phyloP scores from a whole-genome alignment of 208 protist genomes.

The Lotmaria passim region DNA sequence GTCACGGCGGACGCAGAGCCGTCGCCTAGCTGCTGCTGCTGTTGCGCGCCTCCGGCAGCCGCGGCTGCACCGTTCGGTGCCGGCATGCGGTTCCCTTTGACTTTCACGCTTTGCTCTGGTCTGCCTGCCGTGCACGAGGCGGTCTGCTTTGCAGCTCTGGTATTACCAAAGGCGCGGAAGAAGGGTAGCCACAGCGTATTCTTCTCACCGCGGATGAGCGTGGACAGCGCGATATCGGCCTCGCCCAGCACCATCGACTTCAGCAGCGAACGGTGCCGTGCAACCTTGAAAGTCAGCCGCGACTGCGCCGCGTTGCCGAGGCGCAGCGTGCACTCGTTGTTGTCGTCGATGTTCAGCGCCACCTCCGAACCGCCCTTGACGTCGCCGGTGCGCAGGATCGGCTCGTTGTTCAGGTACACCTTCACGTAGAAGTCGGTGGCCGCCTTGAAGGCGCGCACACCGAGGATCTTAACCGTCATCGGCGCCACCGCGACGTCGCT shows the following conservation, averaged over 20 bases:
- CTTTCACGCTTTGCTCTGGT: slow-evolving; percentile 19
- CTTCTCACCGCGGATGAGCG: slow-evolving; percentile 59
- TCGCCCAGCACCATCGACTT: slow-evolving; percentile 45
- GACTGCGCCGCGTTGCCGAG: slow-evolving; percentile 54
- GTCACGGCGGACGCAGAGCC: background rate
- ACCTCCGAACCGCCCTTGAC: slow-evolving; percentile 36
- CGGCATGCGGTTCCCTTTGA: slow-evolving; percentile 38
- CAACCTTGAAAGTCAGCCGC: slow-evolving; percentile 61
- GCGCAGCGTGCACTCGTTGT: slow-evolving; percentile 65
- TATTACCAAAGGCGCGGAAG: slow-evolving; percentile 18
- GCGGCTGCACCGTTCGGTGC: background rate
- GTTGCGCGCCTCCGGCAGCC: background rate
- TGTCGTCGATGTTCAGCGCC: slow-evolving; percentile 57
- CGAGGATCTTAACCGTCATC: slow-evolving; percentile 73
- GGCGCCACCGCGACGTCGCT: slow-evolving; percentile 47
- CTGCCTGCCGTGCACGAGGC: slow-evolving; percentile 3
- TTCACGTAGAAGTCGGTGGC: slow-evolving; percentile 69
- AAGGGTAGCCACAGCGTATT: slow-evolving; percentile 80
- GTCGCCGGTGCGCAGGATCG: slow-evolving; percentile 62
- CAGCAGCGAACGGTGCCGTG: slow-evolving; percentile 44
- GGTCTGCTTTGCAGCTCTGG: slow-evolving; percentile 1
- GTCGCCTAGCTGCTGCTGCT: background rate
- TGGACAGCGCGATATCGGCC: slow-evolving; percentile 57
- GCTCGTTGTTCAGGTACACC: slow-evolving; percentile 56
- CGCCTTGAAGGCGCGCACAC: slow-evolving; percentile 53